Evolutionary conservation across 169 alveolate species (phyloP), one percentile per base, ranked within the genome.

Genomic region (Cystoisospora suis): DNA sequence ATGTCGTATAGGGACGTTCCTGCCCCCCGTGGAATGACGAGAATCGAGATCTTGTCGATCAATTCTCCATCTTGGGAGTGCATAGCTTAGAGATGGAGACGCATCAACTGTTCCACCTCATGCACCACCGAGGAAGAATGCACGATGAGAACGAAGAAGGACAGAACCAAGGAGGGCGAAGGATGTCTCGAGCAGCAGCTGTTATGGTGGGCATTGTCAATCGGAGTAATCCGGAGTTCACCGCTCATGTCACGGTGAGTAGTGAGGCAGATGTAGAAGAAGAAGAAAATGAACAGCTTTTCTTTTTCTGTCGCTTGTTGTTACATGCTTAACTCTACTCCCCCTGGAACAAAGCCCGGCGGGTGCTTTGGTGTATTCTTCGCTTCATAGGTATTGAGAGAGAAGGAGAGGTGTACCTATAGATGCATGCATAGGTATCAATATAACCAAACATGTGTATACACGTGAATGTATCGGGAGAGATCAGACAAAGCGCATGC

Each of bases 31-130:
- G 75, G 47, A 45, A 38, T 36, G 90, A 90, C 34, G 75, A 81
- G 0, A 61, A 79, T 49, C 86, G 29, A 32, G 7, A 65, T 9
- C 42, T 90, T n/a, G 20, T 90, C 69, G 47, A 90, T 38, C 59
- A 44, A 27, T 27, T 90, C 27, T 20, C 45, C 56, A 17, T 34
- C 46, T 42, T 65, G 77, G 90, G 86, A 6, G 69, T 90, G 32
- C 44, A 34, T 27, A 58, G 87, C 32, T n/a, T 85, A 49, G 93
- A 90, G 58, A 90, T 90, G 93, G 93, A 90, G 58, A 80, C 93
- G 75, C 90, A 90, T 42, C 90, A 83, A 32, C 85, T 90, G 32
- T 90, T 75, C 38, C 87, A 81, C 27, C 49, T 47, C n/a, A 9
- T 79, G 72, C 23, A 29, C 6, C 87, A 77, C 42, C n/a, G 87